Percentiles rank a stretch among this genome's conserved stretches.
These are phyloP conservation scores for Dryas alaskensis DNA, from an alignment of 306 rosid genomes.

Conservation along the genomic window DNA sequence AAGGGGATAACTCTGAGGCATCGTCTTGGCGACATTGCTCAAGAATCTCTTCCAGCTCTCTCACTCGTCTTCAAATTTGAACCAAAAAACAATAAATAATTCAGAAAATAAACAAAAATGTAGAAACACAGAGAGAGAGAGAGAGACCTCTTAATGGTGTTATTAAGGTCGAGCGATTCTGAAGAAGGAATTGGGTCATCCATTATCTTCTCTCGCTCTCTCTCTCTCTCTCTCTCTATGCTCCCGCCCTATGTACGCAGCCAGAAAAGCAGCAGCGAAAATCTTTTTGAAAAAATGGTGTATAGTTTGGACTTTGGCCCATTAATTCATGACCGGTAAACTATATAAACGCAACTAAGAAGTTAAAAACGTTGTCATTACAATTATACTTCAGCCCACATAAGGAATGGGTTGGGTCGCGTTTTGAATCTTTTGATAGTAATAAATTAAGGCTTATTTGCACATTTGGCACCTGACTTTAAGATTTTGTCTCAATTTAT, in stretches of 20 bases:
- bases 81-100: constrained; percentile 5
- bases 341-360: too few species aligned
- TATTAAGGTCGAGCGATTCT: constrained; percentile 27
- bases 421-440: too few species aligned
- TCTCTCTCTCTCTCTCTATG: not conserved
- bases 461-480: too few species aligned
- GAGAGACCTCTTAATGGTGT: constrained; percentile 48
- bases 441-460: too few species aligned
- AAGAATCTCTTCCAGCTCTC: constrained; percentile 46
- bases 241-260: not conserved
- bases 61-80: constrained; percentile 40
- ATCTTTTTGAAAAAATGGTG: too few species aligned
- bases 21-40: constrained; percentile 22
- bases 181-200: constrained; percentile 34
- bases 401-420: too few species aligned
- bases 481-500: too few species aligned
- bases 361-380: too few species aligned
- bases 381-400: too few species aligned
- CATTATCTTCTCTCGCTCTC: constrained; percentile 11
- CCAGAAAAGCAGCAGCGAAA: too few species aligned
- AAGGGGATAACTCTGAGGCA: constrained; percentile 30
- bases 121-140: not conserved
- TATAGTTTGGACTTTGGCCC: too few species aligned
- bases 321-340: too few species aligned
- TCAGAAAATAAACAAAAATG: not conserved